A percentile compares a stretch with the other conserved stretches of the same genome.
phyloP scores from a whole-genome alignment of 179 eudicot species.

The Beta corolliflora region DNA sequence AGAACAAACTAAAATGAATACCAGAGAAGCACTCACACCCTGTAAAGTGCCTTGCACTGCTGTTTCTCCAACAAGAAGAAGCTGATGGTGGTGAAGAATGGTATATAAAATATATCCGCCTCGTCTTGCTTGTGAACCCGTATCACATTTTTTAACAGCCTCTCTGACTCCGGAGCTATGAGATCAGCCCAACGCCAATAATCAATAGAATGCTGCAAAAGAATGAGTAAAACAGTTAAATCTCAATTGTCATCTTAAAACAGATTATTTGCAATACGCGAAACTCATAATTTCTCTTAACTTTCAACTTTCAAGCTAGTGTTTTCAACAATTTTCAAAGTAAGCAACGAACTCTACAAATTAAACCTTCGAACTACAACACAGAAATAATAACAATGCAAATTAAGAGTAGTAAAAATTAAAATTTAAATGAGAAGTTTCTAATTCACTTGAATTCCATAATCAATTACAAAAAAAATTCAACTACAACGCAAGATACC shows the following conservation, averaged over 20 bases:
- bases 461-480: too few relatives aligned
- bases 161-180: constrained; percentile 73
- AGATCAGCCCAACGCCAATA: constrained; percentile 98
- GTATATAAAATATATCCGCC: constrained; percentile 92
- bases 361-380: too few relatives aligned
- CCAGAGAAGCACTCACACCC: constrained; percentile 94
- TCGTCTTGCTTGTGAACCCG: constrained; percentile 80
- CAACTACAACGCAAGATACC: too few relatives aligned
- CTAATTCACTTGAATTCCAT: too few relatives aligned
- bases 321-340: too few relatives aligned
- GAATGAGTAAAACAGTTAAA: constrained; percentile 10
- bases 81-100: constrained; percentile 95
- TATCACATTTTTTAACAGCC: constrained; percentile 72
- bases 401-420: too few relatives aligned
- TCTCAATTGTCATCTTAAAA: background rate
- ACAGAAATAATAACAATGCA: too few relatives aligned
- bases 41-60: constrained; percentile 97
- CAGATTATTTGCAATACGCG: background rate
- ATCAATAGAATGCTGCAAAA: constrained; percentile 90
- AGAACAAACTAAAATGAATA: constrained; percentile 14
- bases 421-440: too few relatives aligned
- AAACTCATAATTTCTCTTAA: too few relatives aligned
- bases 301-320: too few relatives aligned
- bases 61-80: constrained; percentile 92
- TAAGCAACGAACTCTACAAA: too few relatives aligned